Evolutionary conservation across 768 basidiomycete species (phyloP).

Genomic region (Tylopilus cervinicoccineus): DNA sequence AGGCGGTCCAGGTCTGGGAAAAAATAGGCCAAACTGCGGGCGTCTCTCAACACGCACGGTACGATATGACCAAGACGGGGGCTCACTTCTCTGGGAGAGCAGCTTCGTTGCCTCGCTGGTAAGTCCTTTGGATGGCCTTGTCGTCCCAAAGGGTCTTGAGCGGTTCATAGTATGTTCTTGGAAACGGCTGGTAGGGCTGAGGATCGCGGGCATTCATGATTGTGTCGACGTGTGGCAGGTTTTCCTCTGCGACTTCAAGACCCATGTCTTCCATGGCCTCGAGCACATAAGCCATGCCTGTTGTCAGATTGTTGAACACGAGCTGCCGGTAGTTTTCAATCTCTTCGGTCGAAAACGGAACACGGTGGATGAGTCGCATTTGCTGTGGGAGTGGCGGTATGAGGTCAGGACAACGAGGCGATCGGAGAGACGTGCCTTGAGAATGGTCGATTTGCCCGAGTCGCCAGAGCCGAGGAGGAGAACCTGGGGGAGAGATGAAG

Average conservation of each 20-base stretch:
- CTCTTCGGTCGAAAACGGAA: slow-evolving; percentile 79
- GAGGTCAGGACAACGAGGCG: not conserved
- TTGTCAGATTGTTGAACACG: slow-evolving; percentile 87
- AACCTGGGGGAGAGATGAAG: slow-evolving; percentile 44
- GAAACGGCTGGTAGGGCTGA: slow-evolving; percentile 78
- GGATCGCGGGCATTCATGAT: slow-evolving; percentile 70
- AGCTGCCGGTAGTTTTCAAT: slow-evolving; percentile 88
- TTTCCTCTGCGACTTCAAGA: slow-evolving; percentile 63
- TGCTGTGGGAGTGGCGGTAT: slow-evolving; percentile 47
- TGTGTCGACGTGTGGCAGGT: slow-evolving; percentile 53
- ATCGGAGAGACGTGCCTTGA: slow-evolving; percentile 57
- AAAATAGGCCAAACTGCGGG: slow-evolving; percentile 64
- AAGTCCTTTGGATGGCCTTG: slow-evolving; percentile 68
- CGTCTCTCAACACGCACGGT: not conserved
- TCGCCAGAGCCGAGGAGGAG: slow-evolving; percentile 91
- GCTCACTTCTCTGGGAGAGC: slow-evolving; percentile 86
- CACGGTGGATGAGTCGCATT: slow-evolving; percentile 93
- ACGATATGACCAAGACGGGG: not conserved
- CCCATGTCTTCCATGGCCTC: slow-evolving; percentile 90
- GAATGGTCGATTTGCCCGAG: slow-evolving; percentile 88
- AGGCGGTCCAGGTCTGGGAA: slow-evolving; percentile 76
- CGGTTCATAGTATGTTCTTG: slow-evolving; percentile 58
- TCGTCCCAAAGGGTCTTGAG: slow-evolving; percentile 77
- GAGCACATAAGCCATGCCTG: slow-evolving; percentile 77
- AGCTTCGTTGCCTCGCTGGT: slow-evolving; percentile 81